Conservation (phyloP, 768 basidiomycete species). For the Termitomyces sp. region DNA sequence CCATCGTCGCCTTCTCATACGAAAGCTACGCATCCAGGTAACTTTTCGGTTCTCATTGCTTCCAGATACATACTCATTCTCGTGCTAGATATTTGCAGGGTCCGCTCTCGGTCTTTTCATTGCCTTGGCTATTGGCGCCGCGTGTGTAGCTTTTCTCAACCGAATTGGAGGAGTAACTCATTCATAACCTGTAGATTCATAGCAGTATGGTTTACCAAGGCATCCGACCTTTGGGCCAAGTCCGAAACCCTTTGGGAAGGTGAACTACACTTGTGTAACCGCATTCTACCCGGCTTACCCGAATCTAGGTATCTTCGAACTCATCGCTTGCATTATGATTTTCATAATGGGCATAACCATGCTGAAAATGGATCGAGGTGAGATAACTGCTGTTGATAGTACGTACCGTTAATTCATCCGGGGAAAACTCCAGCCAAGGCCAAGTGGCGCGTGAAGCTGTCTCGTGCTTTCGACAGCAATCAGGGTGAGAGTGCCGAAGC, state of each 20-base stretch:
- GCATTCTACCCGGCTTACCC: background rate
- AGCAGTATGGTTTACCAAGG: slow-evolving; percentile 92
- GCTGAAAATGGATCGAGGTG: slow-evolving; percentile 87
- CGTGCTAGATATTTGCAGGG: slow-evolving; percentile 70
- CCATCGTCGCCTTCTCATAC: slow-evolving; percentile 44
- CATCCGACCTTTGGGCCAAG: slow-evolving; percentile 77
- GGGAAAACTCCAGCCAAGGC: slow-evolving; percentile 56
- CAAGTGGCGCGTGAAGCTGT: slow-evolving; percentile 93
- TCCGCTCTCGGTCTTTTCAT: slow-evolving; percentile 70
- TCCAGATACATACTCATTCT: background rate
- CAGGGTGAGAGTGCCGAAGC: slow-evolving; percentile 1
- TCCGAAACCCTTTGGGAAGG: slow-evolving; percentile 96
- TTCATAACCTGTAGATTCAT: slow-evolving; percentile 53
- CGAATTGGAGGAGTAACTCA: background rate
- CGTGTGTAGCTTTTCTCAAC: slow-evolving; percentile 32
- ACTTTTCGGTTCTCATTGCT: background rate
- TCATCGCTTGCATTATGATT: slow-evolving; percentile 77
- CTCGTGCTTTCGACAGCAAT: slow-evolving; percentile 65
- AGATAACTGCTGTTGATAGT: background rate
- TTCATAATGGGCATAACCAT: slow-evolving; percentile 93
- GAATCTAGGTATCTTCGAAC: slow-evolving; percentile 56
- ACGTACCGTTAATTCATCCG: background rate
- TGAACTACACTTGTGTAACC: slow-evolving; percentile 22
- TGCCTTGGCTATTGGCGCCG: slow-evolving; percentile 80
- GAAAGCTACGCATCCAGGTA: slow-evolving; percentile 70